phyloP scores from a whole-genome alignment of 495 filamentous ascomycete genomes.

The Barbatosphaeria neglecta region DNA sequence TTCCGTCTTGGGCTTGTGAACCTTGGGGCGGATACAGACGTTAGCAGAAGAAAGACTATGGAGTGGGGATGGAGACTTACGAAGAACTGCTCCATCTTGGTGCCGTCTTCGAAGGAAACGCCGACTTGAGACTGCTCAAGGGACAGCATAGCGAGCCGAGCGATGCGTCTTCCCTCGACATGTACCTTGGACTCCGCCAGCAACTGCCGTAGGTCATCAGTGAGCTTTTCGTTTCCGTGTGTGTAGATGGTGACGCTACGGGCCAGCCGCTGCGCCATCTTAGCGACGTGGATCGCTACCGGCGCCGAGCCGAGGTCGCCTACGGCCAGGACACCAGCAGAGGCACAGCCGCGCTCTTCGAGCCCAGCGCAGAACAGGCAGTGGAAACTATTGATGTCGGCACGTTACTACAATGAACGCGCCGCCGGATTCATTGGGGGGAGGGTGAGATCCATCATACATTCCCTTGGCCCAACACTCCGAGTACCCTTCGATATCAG shows the following conservation, averaged over 20 bases:
- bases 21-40: background rate
- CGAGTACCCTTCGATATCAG: constrained; percentile 17
- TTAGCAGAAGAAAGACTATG: background rate
- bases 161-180: constrained; percentile 3
- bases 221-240: constrained; percentile 7
- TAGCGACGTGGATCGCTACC: constrained; percentile 4
- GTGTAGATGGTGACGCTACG: constrained; percentile 9
- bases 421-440: background rate
- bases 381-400: constrained; percentile 11
- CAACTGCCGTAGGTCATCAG: background rate
- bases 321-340: constrained; percentile 7
- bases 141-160: too few species aligned
- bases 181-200: constrained; percentile 2
- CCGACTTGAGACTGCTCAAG: background rate
- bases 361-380: constrained; percentile 17
- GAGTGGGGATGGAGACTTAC: background rate
- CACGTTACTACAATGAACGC: background rate
- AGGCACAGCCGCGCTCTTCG: constrained; percentile 6
- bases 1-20: constrained; percentile 6
- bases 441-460: constrained; percentile 6
- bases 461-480: constrained; percentile 14
- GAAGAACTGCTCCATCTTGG: constrained; percentile 7
- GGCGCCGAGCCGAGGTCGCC: background rate
- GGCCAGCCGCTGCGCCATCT: constrained; percentile 5
- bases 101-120: constrained; percentile 8